Evolutionary conservation across 106 monocot species (phyloP), one percentile per base, ranked within the genome.

Genomic region (Cymbidium sinense): DNA sequence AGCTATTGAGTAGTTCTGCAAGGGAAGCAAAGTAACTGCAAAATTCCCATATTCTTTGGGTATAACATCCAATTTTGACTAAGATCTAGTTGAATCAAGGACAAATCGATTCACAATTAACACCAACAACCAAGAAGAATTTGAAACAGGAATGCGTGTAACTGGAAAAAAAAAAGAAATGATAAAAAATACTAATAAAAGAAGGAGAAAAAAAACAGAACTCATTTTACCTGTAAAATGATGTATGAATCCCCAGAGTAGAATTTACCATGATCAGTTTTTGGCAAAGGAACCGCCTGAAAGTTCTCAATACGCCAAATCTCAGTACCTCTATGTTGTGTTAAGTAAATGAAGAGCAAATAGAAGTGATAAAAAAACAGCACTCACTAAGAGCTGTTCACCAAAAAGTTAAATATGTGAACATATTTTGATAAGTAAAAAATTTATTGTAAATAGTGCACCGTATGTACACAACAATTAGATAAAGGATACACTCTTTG

Each of bases 251-350:
- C 91, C 50, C 91, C 91, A 15, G 84, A 82, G 74, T 88, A 91
- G 79, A 91, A 91, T 86, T 88, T 91, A 29, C 91, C 91, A 78
- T 88, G 55, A 67, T 91, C 88, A 70, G 84, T 82, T 52, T 86
- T 88, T 76, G 83, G 84, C 50, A 91, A 81, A 36, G 86, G 79
- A 82, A 88, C 86, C 28, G 91, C 88, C 80, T 91, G 84, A 80
- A 91, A 91, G 79, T 86, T 91, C 77, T 91, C 88, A 35, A 91
- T 91, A 37, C 91, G 81, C 91, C 91, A 91, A 23, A 91, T 88
- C 65, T 91, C 91, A n/a, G 75, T 84, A 34, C 91, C 91, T 75
- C 91, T 91, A 73, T 29, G 43, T 19, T 43, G 67, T 28, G 82
- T 91, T 88, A 91, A 86, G 91, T 77, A 70, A 70, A 74, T 15